Evolutionary conservation across 2,329 filamentous ascomycete species (phyloP).

Genomic region (Ophiostoma angusticollis): DNA sequence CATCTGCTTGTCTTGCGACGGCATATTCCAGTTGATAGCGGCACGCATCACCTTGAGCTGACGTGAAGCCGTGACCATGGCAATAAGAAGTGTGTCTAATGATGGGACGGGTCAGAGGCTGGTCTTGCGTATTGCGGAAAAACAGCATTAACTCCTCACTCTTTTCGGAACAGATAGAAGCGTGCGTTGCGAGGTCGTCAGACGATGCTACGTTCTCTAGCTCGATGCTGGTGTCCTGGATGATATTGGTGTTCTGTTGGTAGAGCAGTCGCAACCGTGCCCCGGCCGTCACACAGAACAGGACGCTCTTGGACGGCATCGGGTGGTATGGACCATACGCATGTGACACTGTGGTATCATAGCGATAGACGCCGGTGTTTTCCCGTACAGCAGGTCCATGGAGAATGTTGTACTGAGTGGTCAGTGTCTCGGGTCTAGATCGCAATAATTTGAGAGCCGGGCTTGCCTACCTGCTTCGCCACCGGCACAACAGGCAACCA

Average conservation of each 20-base stretch:
- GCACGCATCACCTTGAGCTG: conserved; percentile 65
- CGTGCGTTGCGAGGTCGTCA: conserved; percentile 69
- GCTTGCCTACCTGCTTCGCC: conserved; percentile 29
- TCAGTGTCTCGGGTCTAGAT: background rate
- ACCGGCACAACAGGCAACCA: conserved; percentile 58
- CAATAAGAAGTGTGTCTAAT: conserved; percentile 41
- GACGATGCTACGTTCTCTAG: conserved; percentile 60
- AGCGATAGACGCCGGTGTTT: conserved; percentile 52
- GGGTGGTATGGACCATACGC: conserved; percentile 64
- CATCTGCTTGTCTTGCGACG: conserved; percentile 42
- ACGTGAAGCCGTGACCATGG: conserved; percentile 54
- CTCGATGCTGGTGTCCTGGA: conserved; percentile 61
- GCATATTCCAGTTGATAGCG: conserved; percentile 58
- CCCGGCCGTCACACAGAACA: conserved; percentile 64
- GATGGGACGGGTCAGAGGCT: background rate
- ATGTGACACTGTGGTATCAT: conserved; percentile 52
- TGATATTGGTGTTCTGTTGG: conserved; percentile 58
- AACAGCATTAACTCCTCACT: conserved; percentile 31
- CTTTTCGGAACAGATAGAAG: conserved; percentile 61
- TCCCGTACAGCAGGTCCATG: conserved; percentile 53
- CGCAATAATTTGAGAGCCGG: background rate
- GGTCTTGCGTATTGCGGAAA: background rate
- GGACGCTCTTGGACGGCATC: conserved; percentile 53
- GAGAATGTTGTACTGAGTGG: conserved; percentile 30
- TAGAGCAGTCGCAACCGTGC: conserved; percentile 66